Evolutionary conservation across 805 yeast genomes (phyloP).

Genomic region (Pichia pseudocactophila): DNA sequence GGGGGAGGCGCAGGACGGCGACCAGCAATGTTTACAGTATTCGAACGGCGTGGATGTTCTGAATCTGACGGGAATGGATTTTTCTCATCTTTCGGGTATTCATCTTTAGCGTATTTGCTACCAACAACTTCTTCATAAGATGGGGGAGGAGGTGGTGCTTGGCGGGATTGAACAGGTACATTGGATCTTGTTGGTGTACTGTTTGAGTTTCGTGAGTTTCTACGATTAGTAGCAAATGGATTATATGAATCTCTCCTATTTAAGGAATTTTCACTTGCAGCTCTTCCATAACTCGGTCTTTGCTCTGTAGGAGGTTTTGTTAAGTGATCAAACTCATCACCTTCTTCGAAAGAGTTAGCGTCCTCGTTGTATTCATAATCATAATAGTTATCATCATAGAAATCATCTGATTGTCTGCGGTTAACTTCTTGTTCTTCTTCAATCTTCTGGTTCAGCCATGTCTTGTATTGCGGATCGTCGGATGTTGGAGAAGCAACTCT

Average conservation of each 20-base stretch:
- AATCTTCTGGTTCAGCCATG: slow-evolving; percentile 41
- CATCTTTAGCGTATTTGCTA: slow-evolving; percentile 30
- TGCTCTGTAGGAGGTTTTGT: slow-evolving; percentile 1
- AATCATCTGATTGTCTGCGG: slow-evolving; percentile 5
- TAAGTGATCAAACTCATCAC: slow-evolving; percentile 14
- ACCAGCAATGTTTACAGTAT: slow-evolving; percentile 5
- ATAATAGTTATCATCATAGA: not conserved
- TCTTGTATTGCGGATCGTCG: slow-evolving; percentile 36
- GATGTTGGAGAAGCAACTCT: slow-evolving; percentile 11
- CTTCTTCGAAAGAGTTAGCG: slow-evolving; percentile 24
- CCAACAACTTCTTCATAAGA: slow-evolving; percentile 65
- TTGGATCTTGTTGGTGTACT: slow-evolving; percentile 3
- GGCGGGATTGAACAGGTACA: not conserved
- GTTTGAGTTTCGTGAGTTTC: slow-evolving; percentile 2
- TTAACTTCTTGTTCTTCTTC: slow-evolving; percentile 25
- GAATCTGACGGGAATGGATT: slow-evolving; percentile 19
- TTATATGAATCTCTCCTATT: slow-evolving; percentile 9
- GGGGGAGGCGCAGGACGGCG: slow-evolving; percentile 13
- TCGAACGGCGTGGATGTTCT: slow-evolving; percentile 10
- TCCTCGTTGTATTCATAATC: slow-evolving; percentile 36
- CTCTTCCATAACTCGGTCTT: slow-evolving; percentile 15
- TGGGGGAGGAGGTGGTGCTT: slow-evolving; percentile 50
- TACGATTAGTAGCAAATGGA: slow-evolving; percentile 10
- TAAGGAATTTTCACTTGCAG: slow-evolving; percentile 8
- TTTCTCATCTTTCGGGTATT: slow-evolving; percentile 35